Evolutionary conservation across 2,329 filamentous ascomycete species (phyloP), one percentile per base, ranked within the genome.

Genomic region (Alternaria sp.): DNA sequence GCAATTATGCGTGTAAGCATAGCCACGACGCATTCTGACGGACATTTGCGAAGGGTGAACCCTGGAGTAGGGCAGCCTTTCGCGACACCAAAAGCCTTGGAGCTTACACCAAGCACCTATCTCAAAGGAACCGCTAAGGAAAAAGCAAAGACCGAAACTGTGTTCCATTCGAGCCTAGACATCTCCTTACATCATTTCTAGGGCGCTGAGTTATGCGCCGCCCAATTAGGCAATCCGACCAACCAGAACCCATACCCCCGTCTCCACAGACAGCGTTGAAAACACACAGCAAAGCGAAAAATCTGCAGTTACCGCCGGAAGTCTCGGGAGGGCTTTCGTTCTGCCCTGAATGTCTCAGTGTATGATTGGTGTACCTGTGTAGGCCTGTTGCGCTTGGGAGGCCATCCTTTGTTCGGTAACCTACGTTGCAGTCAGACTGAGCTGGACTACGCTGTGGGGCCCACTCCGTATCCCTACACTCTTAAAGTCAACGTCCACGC

Each of bases 301-400:
- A 22, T 51, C 54, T 42, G 54, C 54, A 57, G 54, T 39, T 42
- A 47, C 39, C 47, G 54, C 54, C 54, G 36, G 36, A 49, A 24
- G 20, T 51, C 36, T 42, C 39, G 39, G 44, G 46, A 14, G 18
- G 30, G 36, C 16, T 41, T 51, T 41, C 30, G 51, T 51, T 49
- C 44, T 43, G 52, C 49, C 51, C 51, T 54, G 44, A 55, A 49
- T 61, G 44, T 60, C 39, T 61, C 59, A 54, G 41, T 32, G 51
- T 24, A 43, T 42, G 51, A 32, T 53, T 42, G 51, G 39, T 42
- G 51, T 43, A 16, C 28, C 20, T 24, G 38, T 42, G 28, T 32
- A 53, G 39, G 18, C 18, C 30, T 53, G 28, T 18, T n/a, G 51
- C 28, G 39, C 18, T n/a, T 34, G 28, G 8, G 14, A 26, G 26